Percentiles rank a stretch among this genome's conserved stretches.
Evolutionary conservation across 208 protist species (phyloP).

Genomic region (Porcisia deanei): DNA sequence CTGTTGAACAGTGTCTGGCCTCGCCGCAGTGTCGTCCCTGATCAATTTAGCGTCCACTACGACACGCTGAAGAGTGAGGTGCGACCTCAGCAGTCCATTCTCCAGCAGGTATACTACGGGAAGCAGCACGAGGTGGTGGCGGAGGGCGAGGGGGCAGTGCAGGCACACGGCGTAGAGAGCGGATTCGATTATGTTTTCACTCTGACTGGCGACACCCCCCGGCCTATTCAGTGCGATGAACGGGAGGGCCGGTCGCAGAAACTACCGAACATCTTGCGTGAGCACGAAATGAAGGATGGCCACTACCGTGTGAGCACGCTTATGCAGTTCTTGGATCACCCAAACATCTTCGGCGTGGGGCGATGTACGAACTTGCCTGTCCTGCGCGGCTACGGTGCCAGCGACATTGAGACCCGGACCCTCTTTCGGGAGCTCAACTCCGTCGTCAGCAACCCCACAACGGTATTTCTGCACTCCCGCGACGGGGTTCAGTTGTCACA

Average conservation of each 20-base stretch:
- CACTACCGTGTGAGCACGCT: constrained; percentile 87
- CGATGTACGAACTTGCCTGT: constrained; percentile 80
- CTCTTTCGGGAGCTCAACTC: constrained; percentile 80
- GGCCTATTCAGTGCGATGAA: constrained; percentile 43
- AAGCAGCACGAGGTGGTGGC: constrained; percentile 37
- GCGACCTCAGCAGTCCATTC: constrained; percentile 61
- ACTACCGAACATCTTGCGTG: constrained; percentile 54
- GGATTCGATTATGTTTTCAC: constrained; percentile 88
- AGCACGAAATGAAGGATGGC: constrained; percentile 72
- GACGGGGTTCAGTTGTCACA: constrained; percentile 56
- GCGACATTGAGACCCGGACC: constrained; percentile 73
- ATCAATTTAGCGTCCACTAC: constrained; percentile 46
- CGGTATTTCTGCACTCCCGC: constrained; percentile 58
- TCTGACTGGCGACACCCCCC: constrained; percentile 67
- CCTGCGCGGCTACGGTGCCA: constrained; percentile 62
- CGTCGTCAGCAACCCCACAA: constrained; percentile 69
- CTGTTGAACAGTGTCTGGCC: constrained; percentile 18
- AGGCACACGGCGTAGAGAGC: constrained; percentile 31
- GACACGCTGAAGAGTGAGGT: constrained; percentile 52
- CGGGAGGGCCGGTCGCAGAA: constrained; percentile 16
- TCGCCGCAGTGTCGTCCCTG: constrained; percentile 26
- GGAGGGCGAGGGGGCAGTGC: constrained; percentile 36
- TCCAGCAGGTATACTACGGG: constrained; percentile 79
- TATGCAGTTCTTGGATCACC: constrained; percentile 78
- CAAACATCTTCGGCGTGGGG: constrained; percentile 76